Base-by-base conservation (phyloP, 2,329 filamentous ascomycete species). In the Venturia effusa region DNA sequence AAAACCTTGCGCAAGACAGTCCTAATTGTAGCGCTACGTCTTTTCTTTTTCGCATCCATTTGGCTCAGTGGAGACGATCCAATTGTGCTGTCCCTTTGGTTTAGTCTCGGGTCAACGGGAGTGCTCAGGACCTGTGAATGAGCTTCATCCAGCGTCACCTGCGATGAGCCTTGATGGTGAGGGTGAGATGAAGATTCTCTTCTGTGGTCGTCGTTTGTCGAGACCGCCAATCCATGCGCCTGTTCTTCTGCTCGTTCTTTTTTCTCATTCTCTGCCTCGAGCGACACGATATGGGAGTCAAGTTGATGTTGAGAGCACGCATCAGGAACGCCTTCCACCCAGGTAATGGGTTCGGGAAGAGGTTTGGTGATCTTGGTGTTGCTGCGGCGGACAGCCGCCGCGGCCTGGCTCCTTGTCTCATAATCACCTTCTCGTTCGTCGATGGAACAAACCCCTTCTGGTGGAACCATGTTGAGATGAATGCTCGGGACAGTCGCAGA, bases 311-410 rank as follows among this genome's bases (percentile, higher is more conserved):
- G 10, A 24, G 62, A 61, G 30, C 41, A 39, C 27, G 61, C 34
- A 48, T 62, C 41, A 27, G 62, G 62, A 22, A 59, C 55, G 17
- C 61, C 61, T 51, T 65, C 64, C 17, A 59, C 61, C 64, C 60
- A 57, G 30, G 57, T 65, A 40, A 66, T 66, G 55, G 65, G 65
- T 30, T 55, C 64, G 32, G 41, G 65, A 39, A 66, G 48, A 41
- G 65, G 65, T 30, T 61, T 59, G 59, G 57, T 62, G 57, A 66
- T 66, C 27, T 62, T 66, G 41, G 62, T 39, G 11, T 65, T 48
- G 19, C 65, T 64, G 7, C 65, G 63, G 30, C 65, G 65, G 40
- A 66, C 43, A 22, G 64, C 64, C 34, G 65, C 65, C 3, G 64
- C 64, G 15, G 40, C 43, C 13, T 37, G 27, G 22, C 59, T 54